Conservation (phyloP, 176 grass and related monocot genomes). For the Bromus sterilis region DNA sequence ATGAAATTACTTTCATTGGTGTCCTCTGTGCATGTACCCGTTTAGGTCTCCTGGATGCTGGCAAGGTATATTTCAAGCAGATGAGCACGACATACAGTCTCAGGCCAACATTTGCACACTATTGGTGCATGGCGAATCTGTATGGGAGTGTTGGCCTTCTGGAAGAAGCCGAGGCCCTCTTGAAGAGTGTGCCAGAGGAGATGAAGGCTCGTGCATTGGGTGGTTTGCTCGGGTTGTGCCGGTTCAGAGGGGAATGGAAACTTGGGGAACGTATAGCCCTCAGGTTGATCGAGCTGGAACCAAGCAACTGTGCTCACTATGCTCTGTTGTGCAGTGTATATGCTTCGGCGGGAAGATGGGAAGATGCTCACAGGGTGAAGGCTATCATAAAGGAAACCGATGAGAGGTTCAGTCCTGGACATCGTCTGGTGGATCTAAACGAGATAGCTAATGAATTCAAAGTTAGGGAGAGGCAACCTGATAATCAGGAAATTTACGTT, state of each 20-base stretch:
- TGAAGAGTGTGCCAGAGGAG: conserved; percentile 40
- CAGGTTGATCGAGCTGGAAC: conserved; percentile 65
- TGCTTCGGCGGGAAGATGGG: conserved; percentile 54
- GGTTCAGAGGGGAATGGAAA: conserved; percentile 44
- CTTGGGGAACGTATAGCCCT: conserved; percentile 48
- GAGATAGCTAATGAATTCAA: conserved; percentile 34
- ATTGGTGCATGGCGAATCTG: conserved; percentile 75
- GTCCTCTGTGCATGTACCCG: conserved; percentile 55
- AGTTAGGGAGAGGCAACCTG: conserved; percentile 28
- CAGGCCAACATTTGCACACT: conserved; percentile 56
- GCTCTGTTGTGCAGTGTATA: conserved; percentile 60
- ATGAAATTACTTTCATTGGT: conserved; percentile 56
- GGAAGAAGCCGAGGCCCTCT: conserved; percentile 23
- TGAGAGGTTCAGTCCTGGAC: conserved; percentile 36
- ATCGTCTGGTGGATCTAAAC: conserved; percentile 57
- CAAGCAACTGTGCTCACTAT: conserved; percentile 39
- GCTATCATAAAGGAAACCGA: conserved; percentile 35
- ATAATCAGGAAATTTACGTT: conserved; percentile 43
- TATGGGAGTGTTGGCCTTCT: conserved; percentile 45
- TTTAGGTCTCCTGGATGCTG: conserved; percentile 40
- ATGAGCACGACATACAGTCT: conserved; percentile 44
- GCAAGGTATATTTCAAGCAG: conserved; percentile 53
- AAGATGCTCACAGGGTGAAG: conserved; percentile 54
- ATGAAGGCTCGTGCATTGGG: conserved; percentile 38
- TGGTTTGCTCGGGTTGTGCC: conserved; percentile 53